Conservation (phyloP, 1,284 basidiomycete species). For the Microbotryum saponariae region DNA sequence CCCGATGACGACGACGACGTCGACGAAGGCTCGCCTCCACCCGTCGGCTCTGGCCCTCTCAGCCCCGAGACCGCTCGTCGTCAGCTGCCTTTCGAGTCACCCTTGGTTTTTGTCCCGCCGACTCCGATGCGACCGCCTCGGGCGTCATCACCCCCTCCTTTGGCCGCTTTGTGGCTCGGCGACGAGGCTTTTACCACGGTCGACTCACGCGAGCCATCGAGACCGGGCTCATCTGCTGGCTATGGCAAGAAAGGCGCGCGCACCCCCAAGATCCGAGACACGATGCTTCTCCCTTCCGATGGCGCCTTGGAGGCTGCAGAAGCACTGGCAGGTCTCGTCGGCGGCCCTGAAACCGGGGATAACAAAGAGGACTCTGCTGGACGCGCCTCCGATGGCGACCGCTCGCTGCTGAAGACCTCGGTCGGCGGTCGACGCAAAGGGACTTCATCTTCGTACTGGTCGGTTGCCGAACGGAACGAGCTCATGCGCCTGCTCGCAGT, state of each 20-base stretch:
- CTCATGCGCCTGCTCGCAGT: constrained; percentile 59
- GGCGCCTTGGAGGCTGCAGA: constrained; percentile 42
- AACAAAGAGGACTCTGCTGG: background rate
- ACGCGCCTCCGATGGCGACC: constrained; percentile 7
- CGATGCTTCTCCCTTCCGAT: constrained; percentile 30
- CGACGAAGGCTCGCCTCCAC: constrained; percentile 34
- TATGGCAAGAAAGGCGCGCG: background rate
- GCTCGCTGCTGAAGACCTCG: background rate
- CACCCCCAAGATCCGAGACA: background rate
- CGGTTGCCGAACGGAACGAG: constrained; percentile 47
- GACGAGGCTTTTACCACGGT: no score
- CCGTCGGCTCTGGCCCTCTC: constrained; percentile 4
- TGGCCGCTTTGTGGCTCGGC: no score
- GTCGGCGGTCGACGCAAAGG: constrained; percentile 21
- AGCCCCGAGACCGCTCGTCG: constrained; percentile 8
- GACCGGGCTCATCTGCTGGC: no score
- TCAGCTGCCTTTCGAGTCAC: constrained; percentile 10
- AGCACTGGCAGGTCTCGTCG: constrained; percentile 40
- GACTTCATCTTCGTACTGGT: constrained; percentile 48
- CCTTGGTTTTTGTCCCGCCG: constrained; percentile 9
- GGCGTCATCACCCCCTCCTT: constrained; percentile 1
- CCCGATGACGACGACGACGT: constrained; percentile 31
- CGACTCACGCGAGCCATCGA: no score
- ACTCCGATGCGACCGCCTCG: constrained; percentile 12
- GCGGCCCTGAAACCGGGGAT: constrained; percentile 4